Evolutionary conservation across 148 eudicot genomes (phyloP), one percentile per base, ranked within the genome.

Genomic region (Selenicereus undatus): DNA sequence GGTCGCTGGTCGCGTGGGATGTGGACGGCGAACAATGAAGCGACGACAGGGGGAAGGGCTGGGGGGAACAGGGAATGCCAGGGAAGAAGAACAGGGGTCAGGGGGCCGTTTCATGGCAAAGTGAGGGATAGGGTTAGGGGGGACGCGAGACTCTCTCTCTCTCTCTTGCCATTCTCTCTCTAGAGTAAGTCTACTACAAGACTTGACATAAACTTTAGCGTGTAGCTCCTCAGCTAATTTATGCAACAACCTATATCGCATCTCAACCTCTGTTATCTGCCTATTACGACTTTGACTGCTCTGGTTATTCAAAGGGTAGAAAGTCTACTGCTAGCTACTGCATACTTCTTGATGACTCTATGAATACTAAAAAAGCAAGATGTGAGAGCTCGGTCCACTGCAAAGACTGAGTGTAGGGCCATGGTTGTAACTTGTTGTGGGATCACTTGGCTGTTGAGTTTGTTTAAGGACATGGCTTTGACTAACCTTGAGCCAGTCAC

Each of bases 211-310:
- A 65, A 6, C 17, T 78, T 21, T 7, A 16, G 36, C 0, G 80
- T 78, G 0, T 73, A 78, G 1, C 6, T 62, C 0, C 13, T 78
- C 0, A 78, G 54, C 39, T 54, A 65, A 30, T 78, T 78, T 39
- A 65, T 62, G 51, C 18, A 45, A 3, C 3, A 22, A 1, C 80
- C 80, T 60, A 27, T 2, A 36, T 0, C 3, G 1, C n/a, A 3
- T 26, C 11, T 0, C 0, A 10, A 0, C 42, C 35, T 1, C 22
- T 39, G 22, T 20, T 78, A 2, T 20, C 20, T 32, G 73, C 20
- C 4, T 65, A 30, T 36, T 78, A 32, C 64, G 73, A 78, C 26
- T 62, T 54, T 5, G 72, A 78, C 11, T 78, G 80, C 73, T 30
- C 73, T 0, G 9, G 21, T 29, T 42, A 32, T 60, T 35, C 35